A percentile compares a stretch with the other conserved stretches of the same genome.
These are phyloP conservation scores for Spathaspora girioi DNA, from an alignment of 805 yeast genomes.

Conservation along the genomic window DNA sequence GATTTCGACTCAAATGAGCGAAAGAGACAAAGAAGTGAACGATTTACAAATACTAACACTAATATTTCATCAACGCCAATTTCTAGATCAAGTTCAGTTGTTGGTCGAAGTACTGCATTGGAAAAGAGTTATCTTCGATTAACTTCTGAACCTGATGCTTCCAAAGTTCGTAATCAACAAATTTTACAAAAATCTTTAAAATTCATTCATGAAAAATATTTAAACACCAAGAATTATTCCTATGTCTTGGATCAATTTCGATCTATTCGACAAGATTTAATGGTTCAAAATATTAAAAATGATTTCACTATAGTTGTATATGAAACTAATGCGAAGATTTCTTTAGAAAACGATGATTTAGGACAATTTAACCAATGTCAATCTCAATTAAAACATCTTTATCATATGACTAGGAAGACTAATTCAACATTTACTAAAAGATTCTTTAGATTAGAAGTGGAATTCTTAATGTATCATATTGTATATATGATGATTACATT, in stretches of 20 bases:
- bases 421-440: conserved; percentile 19
- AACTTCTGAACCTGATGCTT: conserved; percentile 90
- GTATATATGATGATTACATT: conserved; percentile 73
- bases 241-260: conserved; percentile 88
- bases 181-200: conserved; percentile 58
- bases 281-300: conserved; percentile 83
- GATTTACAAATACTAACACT: conserved; percentile 37
- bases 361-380: conserved; percentile 97
- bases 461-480: conserved; percentile 70
- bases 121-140: conserved; percentile 81
- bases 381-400: conserved; percentile 68
- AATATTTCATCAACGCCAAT: conserved; percentile 10
- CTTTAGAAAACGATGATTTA: conserved; percentile 75
- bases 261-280: conserved; percentile 87
- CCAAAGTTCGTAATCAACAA: conserved; percentile 68
- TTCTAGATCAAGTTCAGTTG: conserved; percentile 14
- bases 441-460: conserved; percentile 37
- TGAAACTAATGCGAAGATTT: conserved; percentile 83
- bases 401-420: conserved; percentile 35
- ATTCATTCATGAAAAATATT: conserved; percentile 48
- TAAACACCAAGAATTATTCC: conserved; percentile 45
- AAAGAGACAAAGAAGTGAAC: conserved; percentile 41
- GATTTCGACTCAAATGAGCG: conserved; percentile 28
- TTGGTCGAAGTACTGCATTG: conserved; percentile 63
- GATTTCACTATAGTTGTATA: conserved; percentile 76